phyloP scores from a whole-genome alignment of 2,329 filamentous ascomycete genomes.

The Clonostachys rosea region DNA sequence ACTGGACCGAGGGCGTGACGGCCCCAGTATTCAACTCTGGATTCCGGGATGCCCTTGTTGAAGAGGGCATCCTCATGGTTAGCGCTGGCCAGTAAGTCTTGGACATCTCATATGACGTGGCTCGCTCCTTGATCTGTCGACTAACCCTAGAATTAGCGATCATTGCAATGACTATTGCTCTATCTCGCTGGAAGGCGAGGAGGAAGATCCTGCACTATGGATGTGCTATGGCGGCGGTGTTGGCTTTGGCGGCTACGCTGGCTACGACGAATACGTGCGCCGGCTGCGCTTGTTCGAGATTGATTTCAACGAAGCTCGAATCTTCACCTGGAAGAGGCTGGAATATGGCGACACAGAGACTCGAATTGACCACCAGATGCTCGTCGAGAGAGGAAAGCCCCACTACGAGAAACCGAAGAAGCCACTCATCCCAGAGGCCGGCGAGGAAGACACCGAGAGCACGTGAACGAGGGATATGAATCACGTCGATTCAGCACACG shows the following conservation, averaged over 20 bases:
- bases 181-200: slow-evolving; percentile 45
- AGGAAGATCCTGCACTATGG: slow-evolving; percentile 71
- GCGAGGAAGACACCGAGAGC: not conserved
- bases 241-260: slow-evolving; percentile 92
- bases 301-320: slow-evolving; percentile 83
- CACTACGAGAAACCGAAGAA: slow-evolving; percentile 18
- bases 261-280: slow-evolving; percentile 81
- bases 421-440: not conserved
- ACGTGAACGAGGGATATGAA: too few species aligned
- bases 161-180: slow-evolving; percentile 97
- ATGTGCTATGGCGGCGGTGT: slow-evolving; percentile 96
- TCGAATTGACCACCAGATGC: slow-evolving; percentile 59
- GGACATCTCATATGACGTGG: not conserved
- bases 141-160: slow-evolving; percentile 50
- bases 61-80: slow-evolving; percentile 80
- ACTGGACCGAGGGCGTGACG: slow-evolving; percentile 79
- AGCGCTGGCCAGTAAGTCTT: slow-evolving; percentile 80
- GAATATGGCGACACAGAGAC: slow-evolving; percentile 57
- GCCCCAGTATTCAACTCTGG: slow-evolving; percentile 86
- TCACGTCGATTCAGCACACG: too few species aligned
- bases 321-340: slow-evolving; percentile 87
- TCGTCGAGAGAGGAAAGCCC: slow-evolving; percentile 57
- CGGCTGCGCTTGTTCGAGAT: slow-evolving; percentile 87
- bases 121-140: not conserved
- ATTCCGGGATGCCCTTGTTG: slow-evolving; percentile 86